Conservation (phyloP, 23 red algal genomes). For the Agarophyton chilense region DNA sequence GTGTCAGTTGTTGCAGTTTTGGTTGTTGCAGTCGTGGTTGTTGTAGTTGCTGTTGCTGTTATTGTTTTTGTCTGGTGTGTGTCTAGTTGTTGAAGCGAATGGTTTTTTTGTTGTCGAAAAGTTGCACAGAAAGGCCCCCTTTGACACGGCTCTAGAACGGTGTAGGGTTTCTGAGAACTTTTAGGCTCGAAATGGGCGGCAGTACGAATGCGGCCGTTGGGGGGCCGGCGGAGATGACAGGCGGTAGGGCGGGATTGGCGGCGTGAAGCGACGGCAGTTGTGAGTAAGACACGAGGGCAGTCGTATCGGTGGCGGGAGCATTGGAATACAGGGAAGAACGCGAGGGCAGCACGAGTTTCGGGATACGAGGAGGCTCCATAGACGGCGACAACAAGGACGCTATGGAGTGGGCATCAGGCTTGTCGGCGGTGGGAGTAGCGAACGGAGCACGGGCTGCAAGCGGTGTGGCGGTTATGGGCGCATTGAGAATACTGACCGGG, state of each 20-base stretch:
- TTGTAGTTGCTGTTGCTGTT: no score
- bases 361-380: neutral
- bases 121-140: neutral
- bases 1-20: no score
- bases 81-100: neutral
- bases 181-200: constrained; percentile 36
- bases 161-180: constrained; percentile 20
- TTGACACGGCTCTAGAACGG: no score
- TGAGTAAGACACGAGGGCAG: neutral
- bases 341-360: neutral
- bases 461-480: neutral
- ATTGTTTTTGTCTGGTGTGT: no score
- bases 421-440: neutral
- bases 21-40: no score
- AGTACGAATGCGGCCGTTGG: neutral
- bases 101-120: neutral
- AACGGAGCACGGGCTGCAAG: neutral
- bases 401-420: constrained; percentile 21
- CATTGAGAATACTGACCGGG: neutral
- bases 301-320: neutral
- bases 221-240: neutral
- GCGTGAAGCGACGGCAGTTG: neutral
- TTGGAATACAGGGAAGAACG: neutral
- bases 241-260: neutral
- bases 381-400: constrained; percentile 30